A percentile compares a stretch with the other conserved stretches of the same genome.
phyloP scores from a whole-genome alignment of 2,329 filamentous ascomycete genomes.

The Pseudogymnoascus sp. region DNA sequence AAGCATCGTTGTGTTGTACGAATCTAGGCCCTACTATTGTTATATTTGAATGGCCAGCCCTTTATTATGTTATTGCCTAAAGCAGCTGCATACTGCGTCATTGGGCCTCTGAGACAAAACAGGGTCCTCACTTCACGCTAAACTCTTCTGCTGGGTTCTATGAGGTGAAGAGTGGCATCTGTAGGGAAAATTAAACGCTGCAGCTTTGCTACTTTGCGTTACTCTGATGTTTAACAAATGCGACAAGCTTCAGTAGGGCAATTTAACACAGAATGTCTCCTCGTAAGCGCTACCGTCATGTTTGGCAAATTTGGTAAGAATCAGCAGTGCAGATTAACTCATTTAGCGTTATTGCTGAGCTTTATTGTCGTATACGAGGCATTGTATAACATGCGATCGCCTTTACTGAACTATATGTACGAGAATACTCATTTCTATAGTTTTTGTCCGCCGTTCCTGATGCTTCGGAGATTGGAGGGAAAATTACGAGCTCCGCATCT shows the following conservation, averaged over 20 bases:
- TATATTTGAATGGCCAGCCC: not conserved
- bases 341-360: too few species aligned
- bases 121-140: not conserved
- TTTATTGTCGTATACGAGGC: too few species aligned
- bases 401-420: too few species aligned
- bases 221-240: not conserved
- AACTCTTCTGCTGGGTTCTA: not conserved
- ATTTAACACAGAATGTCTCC: too few species aligned
- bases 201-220: not conserved
- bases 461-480: too few species aligned
- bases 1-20: not conserved
- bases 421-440: too few species aligned
- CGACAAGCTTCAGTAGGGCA: not conserved
- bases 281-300: too few species aligned
- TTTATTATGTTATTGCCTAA: not conserved
- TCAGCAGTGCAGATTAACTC: too few species aligned
- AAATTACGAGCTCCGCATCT: too few species aligned
- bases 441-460: too few species aligned
- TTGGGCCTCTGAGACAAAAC: not conserved
- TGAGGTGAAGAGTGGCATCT: not conserved
- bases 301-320: too few species aligned
- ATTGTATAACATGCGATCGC: too few species aligned
- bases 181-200: not conserved
- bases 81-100: not conserved
- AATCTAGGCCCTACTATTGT: not conserved